Evolutionary conservation across 257 asterid genomes (phyloP), one percentile per base, ranked within the genome.

Genomic region (Gentiana dahurica): DNA sequence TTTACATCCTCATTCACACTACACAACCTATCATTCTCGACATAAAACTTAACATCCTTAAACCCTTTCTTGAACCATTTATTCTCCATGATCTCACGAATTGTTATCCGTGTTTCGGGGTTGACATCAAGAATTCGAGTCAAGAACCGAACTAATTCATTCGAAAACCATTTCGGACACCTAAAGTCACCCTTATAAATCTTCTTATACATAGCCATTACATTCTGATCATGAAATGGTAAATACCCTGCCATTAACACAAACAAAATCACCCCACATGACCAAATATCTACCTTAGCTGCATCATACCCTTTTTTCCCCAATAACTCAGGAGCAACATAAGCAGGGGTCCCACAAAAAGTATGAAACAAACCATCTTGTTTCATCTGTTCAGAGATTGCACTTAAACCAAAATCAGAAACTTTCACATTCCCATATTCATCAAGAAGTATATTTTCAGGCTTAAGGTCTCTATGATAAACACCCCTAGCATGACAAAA

Each of bases 401-500:
- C 24, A 61, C 95, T 84, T 38, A 90, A 67, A 4, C 98, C 96
- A 57, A 90, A 90, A 70, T 90, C 98, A 0, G 98, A 90, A 3
- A 90, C 98, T 58, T 90, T 90, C 8, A 90, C 72, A 43, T 86
- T 79, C 13, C 96, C 96, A 50, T 82, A 82, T 15, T 90, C 98
- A 51, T 90, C 96, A 2, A 87, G 70, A 51, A 90, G 66, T 24
- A 24, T 24, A 24, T 24, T 24, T 24, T 24, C 24, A 24, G 24
- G 24, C 24, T 24, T 24, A 24, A 90, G 65, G 71, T 90, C 97
- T 6, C 97, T 81, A 57, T 86, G 97, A 61, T 84, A 86, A 35
- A 86, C 97, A 54, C 97, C 97, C 10, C 97, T 85, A 0, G 93
- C 91, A 61, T 90, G 97, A 61, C 97, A 90, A 60, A 87, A 90